Base-by-base conservation (phyloP, 2,329 filamentous ascomycete genomes). In the Graphilbum fragrans region DNA sequence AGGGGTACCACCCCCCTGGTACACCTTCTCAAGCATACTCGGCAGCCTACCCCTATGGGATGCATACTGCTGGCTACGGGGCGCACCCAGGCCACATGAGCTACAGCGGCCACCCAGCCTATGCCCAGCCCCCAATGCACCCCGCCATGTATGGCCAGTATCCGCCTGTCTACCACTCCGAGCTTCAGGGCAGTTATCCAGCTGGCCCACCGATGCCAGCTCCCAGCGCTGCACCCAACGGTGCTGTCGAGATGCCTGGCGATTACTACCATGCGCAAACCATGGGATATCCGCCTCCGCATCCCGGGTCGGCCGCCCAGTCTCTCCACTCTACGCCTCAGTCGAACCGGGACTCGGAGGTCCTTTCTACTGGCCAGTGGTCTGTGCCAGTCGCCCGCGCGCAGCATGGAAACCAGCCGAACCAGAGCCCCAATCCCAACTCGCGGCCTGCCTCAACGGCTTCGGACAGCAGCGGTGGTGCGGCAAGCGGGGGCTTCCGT, bases 181-280 rank as follows among this genome's bases (percentile, higher is more conserved):
- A 72, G 44, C 60, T 73, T 9, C 61, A 67, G 10, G 51, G 44
- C 29, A 31, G 29, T 16, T 14, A 31, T 14, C n/a, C 29, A 10
- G 11, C 12, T 9, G 29, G 29, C 29, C 6, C 29, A 10, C 29
- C 29, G n/a, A 12, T 7, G 23, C 7, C 23, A 27, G 23, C 29
- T n/a, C 11, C 20, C 19, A 16, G 16, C 32, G 19, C 12, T 58
- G 3, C 33, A 12, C 23, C 23, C 23, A 27, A 27, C 23, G 23
- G 23, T 12, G 23, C 41, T 12, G 55, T 63, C 43, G 65, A 68
- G 46, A 58, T 67, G 46, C 61, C 63, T 0, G 71, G 70, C 19
- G 71, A 75, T 50, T 70, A 59, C 51, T 66, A 64, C 47, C 58
- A 69, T 35, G 52, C 45, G 0, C 58, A 62, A 38, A 17, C 45